phyloP scores from a whole-genome alignment of 805 yeast species.

The Spathaspora hagerdaliae region DNA sequence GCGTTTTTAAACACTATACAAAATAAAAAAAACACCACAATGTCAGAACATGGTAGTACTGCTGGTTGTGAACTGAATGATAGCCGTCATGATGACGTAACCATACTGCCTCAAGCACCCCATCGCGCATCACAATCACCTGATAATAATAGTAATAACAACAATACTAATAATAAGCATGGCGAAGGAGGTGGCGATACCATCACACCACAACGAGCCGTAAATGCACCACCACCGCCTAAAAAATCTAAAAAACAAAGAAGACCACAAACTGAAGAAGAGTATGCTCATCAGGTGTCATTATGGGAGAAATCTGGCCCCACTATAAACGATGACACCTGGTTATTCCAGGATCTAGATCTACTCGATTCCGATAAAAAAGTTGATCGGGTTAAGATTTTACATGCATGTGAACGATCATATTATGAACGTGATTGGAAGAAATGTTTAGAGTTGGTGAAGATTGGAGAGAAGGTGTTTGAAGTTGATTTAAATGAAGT shows the following conservation, averaged over 20 bases:
- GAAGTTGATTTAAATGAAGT: constrained; percentile 17
- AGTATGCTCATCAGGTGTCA: constrained; percentile 46
- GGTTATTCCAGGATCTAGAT: constrained; percentile 34
- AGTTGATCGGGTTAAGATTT: constrained; percentile 50
- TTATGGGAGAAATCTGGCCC: constrained; percentile 60
- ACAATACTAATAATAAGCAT: no score
- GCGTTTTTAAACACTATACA: no score
- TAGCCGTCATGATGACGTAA: no score
- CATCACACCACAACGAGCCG: background rate
- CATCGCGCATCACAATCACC: no score
- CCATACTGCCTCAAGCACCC: no score
- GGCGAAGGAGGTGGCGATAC: no score
- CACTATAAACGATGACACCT: constrained; percentile 39
- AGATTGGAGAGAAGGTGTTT: constrained; percentile 29
- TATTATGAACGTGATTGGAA: constrained; percentile 53
- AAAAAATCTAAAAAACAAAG: constrained; percentile 25
- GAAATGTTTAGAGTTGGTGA: constrained; percentile 46
- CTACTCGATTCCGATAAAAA: constrained; percentile 35
- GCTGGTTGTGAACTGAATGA: no score
- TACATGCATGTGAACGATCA: constrained; percentile 59
- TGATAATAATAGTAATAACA: no score
- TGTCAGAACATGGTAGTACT: no score
- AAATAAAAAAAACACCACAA: no score
- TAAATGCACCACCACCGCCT: background rate
- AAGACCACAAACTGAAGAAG: constrained; percentile 70